phyloP scores from a whole-genome alignment of 2,329 filamentous ascomycete genomes.

The Talaromyces rugulosus region DNA sequence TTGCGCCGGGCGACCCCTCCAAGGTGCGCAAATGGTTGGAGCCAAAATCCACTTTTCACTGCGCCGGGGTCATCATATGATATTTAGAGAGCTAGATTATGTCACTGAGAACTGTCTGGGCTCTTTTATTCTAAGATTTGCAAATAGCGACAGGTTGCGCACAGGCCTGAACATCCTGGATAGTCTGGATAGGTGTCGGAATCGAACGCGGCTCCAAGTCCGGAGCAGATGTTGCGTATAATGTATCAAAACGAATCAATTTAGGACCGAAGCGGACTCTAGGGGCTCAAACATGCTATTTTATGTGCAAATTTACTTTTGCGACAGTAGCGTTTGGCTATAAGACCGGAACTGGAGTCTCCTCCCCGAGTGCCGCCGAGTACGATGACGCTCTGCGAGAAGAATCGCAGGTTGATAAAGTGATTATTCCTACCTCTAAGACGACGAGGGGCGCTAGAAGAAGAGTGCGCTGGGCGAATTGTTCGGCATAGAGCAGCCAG shows the following conservation, averaged over 20 bases:
- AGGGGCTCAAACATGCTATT: background rate
- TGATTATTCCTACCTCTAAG: background rate
- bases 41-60: background rate
- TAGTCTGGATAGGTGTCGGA: background rate
- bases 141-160: background rate
- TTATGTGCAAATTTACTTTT: background rate
- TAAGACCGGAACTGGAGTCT: background rate
- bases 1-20: background rate
- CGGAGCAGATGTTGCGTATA: background rate
- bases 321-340: background rate
- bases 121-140: background rate
- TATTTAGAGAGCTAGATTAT: background rate
- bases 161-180: background rate
- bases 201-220: background rate
- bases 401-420: background rate
- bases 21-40: background rate
- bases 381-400: background rate
- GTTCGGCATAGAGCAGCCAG: constrained; percentile 4
- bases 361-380: background rate
- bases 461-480: constrained; percentile 12
- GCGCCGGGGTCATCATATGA: background rate
- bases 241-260: background rate
- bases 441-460: background rate
- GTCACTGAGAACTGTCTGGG: background rate
- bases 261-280: background rate